Percentiles rank a stretch among this genome's conserved stretches.
Conservation (phyloP, 371 early-diverging fungal genomes). For the Smittium culicis region DNA sequence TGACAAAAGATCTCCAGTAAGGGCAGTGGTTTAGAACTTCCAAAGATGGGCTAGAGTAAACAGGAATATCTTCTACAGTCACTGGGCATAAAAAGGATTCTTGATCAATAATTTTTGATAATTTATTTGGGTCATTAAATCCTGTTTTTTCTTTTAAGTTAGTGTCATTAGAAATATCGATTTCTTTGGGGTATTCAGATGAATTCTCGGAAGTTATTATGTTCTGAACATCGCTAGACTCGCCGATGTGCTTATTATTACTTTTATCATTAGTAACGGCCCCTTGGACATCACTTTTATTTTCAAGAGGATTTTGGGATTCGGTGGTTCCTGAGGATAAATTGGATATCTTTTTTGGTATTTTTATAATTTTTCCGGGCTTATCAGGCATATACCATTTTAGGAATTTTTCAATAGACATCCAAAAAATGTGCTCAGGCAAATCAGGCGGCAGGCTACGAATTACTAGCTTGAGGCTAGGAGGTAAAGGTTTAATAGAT, state of each 20-base stretch:
- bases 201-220: neutral
- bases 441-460: conserved; percentile 29
- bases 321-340: too few species aligned
- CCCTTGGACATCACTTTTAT: neutral
- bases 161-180: neutral
- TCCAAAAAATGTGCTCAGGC: conserved; percentile 33
- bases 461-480: conserved; percentile 12
- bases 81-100: neutral
- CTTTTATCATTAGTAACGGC: neutral
- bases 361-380: conserved; percentile 11
- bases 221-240: neutral
- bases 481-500: neutral
- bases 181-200: neutral
- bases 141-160: neutral
- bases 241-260: too few species aligned
- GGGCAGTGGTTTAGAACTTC: conserved; percentile 14
- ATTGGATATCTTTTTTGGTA: conserved; percentile 1
- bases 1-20: conserved; percentile 22
- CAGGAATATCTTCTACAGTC: neutral
- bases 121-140: neutral
- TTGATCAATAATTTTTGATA: neutral
- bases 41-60: conserved; percentile 15
- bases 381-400: conserved; percentile 22
- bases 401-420: conserved; percentile 21
- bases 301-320: neutral